A percentile compares a stretch with the other conserved stretches of the same genome.
phyloP scores from a whole-genome alignment of 305 asterid genomes.

The Solanum hybrid region DNA sequence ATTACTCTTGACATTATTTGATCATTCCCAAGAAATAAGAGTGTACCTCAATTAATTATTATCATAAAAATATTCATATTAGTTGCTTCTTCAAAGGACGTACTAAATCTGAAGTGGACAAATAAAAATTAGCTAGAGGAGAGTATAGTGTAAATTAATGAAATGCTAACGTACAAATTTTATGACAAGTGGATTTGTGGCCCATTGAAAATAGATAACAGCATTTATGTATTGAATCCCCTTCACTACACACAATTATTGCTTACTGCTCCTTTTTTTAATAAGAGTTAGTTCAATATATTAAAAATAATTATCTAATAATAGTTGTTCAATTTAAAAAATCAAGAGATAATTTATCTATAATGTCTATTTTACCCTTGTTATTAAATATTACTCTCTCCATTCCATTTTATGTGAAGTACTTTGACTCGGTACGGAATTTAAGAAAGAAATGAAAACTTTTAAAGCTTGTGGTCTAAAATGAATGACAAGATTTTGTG shows the following conservation, averaged over 20 bases:
- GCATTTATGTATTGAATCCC: not conserved
- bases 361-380: too few relatives aligned
- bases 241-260: not conserved
- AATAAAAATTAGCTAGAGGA: not conserved
- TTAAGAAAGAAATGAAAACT: too few relatives aligned
- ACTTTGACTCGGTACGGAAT: too few relatives aligned
- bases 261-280: not conserved
- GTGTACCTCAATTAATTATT: too few relatives aligned
- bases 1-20: not conserved
- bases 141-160: not conserved
- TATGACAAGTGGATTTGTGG: not conserved
- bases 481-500: too few relatives aligned
- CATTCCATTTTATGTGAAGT: too few relatives aligned
- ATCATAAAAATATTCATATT: not conserved
- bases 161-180: not conserved
- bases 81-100: not conserved
- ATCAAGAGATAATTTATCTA: too few relatives aligned
- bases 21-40: not conserved
- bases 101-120: not conserved
- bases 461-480: too few relatives aligned
- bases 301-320: too few relatives aligned
- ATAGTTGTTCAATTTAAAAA: too few relatives aligned
- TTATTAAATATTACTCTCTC: too few relatives aligned
- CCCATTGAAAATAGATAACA: not conserved
- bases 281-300: too few relatives aligned